A percentile compares a stretch with the other conserved stretches of the same genome.
phyloP scores from a whole-genome alignment of 2,329 filamentous ascomycete species.

The Colletotrichum lentis region DNA sequence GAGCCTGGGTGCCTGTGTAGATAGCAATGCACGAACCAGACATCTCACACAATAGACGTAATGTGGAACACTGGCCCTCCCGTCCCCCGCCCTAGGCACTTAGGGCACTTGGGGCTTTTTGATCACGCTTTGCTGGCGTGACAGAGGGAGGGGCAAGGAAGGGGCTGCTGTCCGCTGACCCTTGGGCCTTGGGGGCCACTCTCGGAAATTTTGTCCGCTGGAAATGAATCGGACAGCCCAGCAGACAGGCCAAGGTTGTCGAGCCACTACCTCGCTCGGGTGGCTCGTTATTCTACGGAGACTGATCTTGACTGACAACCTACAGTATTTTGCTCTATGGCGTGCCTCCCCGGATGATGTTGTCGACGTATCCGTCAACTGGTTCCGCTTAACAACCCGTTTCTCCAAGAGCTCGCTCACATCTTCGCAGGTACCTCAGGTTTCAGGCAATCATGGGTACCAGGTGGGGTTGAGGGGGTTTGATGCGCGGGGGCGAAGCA shows the following conservation, averaged over 20 bases:
- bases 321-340: background rate
- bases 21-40: background rate
- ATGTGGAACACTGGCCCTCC: conserved; percentile 11
- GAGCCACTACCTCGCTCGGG: background rate
- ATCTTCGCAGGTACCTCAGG: background rate
- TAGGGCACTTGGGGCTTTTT: background rate
- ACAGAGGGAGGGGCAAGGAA: too few relatives aligned
- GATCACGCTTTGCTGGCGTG: conserved; percentile 3
- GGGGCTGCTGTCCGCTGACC: background rate
- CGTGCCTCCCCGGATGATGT: background rate
- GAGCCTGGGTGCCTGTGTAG: background rate
- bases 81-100: background rate
- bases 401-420: background rate
- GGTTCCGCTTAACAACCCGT: background rate
- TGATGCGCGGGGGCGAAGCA: background rate
- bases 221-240: conserved; percentile 11
- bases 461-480: background rate
- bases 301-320: too few relatives aligned
- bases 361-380: background rate
- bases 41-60: conserved; percentile 1
- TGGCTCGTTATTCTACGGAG: background rate
- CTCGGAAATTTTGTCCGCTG: conserved; percentile 24
- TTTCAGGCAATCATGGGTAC: conserved; percentile 1
- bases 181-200: conserved; percentile 1
- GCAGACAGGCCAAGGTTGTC: background rate